phyloP scores from a whole-genome alignment of 2,329 filamentous ascomycete species.

The Colletotrichum salicis region DNA sequence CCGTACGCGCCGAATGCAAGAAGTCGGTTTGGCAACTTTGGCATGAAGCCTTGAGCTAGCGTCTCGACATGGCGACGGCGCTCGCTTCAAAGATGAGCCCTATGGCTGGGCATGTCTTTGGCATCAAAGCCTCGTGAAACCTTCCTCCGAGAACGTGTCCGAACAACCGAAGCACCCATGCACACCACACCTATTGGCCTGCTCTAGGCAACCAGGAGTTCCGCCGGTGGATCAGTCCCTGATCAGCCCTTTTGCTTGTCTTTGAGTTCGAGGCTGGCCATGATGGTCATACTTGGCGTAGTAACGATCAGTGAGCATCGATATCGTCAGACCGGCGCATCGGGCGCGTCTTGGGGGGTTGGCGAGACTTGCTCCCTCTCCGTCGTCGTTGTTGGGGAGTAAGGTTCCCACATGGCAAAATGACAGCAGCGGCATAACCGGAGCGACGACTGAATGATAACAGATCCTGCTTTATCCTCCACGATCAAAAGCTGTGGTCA shows the following conservation, averaged over 20 bases:
- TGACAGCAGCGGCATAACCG: not conserved
- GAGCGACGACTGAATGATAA: not conserved
- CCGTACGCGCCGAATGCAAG: not conserved
- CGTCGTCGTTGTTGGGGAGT: not conserved
- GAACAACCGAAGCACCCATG: not conserved
- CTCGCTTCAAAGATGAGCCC: not conserved
- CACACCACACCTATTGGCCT: not conserved
- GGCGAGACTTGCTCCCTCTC: not conserved
- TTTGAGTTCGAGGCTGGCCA: not conserved
- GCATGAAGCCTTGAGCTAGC: not conserved
- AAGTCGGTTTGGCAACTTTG: not conserved
- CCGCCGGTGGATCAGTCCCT: not conserved
- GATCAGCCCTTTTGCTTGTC: not conserved
- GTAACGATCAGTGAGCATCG: conserved; percentile 2
- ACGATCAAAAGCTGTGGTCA: not conserved
- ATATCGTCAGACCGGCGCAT: not conserved
- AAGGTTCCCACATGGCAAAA: not conserved
- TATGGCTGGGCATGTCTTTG: not conserved
- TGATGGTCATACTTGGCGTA: not conserved
- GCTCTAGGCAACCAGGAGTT: not conserved
- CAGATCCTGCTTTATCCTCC: not conserved
- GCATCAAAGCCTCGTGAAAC: not conserved
- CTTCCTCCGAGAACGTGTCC: not conserved
- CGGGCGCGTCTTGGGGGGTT: not conserved
- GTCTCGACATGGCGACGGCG: not conserved